Evolutionary conservation across 179 eudicot genomes (phyloP), one percentile per base, ranked within the genome.

Genomic region (Sideroxylon spinosum): DNA sequence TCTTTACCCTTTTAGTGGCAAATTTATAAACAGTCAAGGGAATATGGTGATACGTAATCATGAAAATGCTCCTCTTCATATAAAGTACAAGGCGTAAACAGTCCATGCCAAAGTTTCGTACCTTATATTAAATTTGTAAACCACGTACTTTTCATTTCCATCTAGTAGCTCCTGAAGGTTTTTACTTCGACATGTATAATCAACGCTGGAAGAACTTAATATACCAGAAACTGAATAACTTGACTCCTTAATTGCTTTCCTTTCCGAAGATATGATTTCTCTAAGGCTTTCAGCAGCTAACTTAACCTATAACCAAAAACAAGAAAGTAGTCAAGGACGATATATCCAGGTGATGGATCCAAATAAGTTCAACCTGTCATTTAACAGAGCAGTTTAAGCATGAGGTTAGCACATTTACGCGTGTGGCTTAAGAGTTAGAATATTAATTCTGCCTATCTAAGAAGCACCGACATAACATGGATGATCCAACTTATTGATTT

Each of bases 41-140:
- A 20, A 2, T 20, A n/a, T 29, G 25, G 22, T 22, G 25, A 71
- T 4, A 71, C 7, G n/a, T 50, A 26, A n/a, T 22, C 29, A 22
- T 2, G 16, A 49, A 50, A 49, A 71, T 69, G 73, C 56, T 48
- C 50, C 17, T 73, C 46, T 50, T 2, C 37, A 19, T 17, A 12
- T 4, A 6, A 73, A 37, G 48, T 20, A 55, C 49, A 49, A 29
- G 13, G 60, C 50, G 22, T 52, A 49, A 64, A 49, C 62, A 67
- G 53, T 77, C 64, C 10, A 67, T 46, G 63, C 13, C 17, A 26
- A 70, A 63, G 57, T 59, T 71, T 26, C 71, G 19, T 78, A 93
- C 98, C 98, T 93, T 76, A 78, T 68, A 71, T 80, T 78, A 48
- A 95, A 86, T 88, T 84, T 93, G 85, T 90, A 95, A 26, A 90